phyloP scores from a whole-genome alignment of 495 filamentous ascomycete genomes.

The Haplographium delicatum region DNA sequence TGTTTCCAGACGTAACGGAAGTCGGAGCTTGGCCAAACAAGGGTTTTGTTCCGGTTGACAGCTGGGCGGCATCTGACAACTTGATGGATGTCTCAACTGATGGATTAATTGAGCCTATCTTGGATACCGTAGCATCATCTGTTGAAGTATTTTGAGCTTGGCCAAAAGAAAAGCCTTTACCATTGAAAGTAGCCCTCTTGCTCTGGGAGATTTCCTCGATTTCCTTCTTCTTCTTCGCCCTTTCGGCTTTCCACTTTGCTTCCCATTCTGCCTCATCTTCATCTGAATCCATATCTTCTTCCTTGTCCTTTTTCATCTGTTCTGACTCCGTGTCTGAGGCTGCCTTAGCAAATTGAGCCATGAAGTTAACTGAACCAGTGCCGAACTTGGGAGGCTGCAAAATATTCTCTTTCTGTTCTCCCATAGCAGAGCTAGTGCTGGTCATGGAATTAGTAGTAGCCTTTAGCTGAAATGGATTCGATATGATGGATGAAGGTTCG shows the following conservation, averaged over 20 bases:
- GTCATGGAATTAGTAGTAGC: slow-evolving; percentile 8
- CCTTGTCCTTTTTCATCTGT: slow-evolving; percentile 47
- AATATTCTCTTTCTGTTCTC: neutral
- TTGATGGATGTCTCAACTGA: too few relatives aligned
- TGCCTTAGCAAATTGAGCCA: slow-evolving; percentile 25
- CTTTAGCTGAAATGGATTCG: slow-evolving; percentile 20
- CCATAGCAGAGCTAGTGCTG: neutral
- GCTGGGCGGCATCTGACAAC: slow-evolving; percentile 15
- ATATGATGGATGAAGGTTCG: neutral
- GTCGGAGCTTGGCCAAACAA: slow-evolving; percentile 8
- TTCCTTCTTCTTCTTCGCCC: slow-evolving; percentile 40
- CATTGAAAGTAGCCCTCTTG: slow-evolving; percentile 35
- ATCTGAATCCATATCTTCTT: slow-evolving; percentile 51
- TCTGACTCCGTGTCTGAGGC: slow-evolving; percentile 25
- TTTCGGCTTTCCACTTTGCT: slow-evolving; percentile 30
- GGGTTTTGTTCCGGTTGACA: slow-evolving; percentile 2
- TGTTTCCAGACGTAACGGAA: slow-evolving; percentile 8
- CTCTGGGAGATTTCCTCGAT: slow-evolving; percentile 26
- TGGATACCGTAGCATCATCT: neutral
- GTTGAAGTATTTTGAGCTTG: neutral
- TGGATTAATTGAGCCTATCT: too few relatives aligned
- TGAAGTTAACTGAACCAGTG: slow-evolving; percentile 23
- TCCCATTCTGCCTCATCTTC: slow-evolving; percentile 45
- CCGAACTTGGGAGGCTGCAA: slow-evolving; percentile 6
- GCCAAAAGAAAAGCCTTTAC: slow-evolving; percentile 38